These are phyloP conservation scores for Pythium phragmiticola DNA, from an alignment of 352 stramenopile species.

Conservation along the genomic window DNA sequence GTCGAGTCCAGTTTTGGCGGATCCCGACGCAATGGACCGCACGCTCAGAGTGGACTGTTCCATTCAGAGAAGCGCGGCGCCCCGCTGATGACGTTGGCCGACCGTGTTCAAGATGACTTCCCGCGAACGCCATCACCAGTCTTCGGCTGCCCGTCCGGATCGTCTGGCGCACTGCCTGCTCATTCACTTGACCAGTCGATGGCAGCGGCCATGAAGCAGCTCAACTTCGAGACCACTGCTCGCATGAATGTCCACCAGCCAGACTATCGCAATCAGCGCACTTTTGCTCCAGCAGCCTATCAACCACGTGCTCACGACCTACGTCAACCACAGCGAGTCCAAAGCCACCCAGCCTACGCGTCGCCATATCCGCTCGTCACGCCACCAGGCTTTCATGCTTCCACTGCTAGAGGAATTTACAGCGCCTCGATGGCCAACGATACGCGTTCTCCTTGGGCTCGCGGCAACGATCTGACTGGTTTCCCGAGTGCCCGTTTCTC, in stretches of 20 bases:
- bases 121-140: conserved; percentile 64
- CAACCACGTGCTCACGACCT: conserved; percentile 22
- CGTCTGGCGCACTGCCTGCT: neutral
- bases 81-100: conserved; percentile 50
- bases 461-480: neutral
- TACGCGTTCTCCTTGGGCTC: conserved; percentile 13
- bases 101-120: conserved; percentile 82
- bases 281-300: neutral
- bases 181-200: conserved; percentile 15
- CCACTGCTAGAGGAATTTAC: conserved; percentile 18
- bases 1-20: neutral
- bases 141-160: conserved; percentile 32
- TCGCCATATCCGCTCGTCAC: conserved; percentile 10
- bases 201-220: conserved; percentile 24
- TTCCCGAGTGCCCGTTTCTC: conserved; percentile 13
- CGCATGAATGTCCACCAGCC: neutral
- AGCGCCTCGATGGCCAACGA: conserved; percentile 10
- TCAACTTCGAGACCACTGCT: conserved; percentile 16
- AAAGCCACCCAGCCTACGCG: conserved; percentile 8
- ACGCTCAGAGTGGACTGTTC: conserved; percentile 5
- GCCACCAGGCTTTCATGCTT: conserved; percentile 26
- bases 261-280: neutral
- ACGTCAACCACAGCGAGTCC: conserved; percentile 15
- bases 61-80: conserved; percentile 1
- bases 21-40: neutral